These are phyloP conservation scores for Astragalus glycyphyllos DNA, from an alignment of 306 rosid genomes.

Conservation along the genomic window DNA sequence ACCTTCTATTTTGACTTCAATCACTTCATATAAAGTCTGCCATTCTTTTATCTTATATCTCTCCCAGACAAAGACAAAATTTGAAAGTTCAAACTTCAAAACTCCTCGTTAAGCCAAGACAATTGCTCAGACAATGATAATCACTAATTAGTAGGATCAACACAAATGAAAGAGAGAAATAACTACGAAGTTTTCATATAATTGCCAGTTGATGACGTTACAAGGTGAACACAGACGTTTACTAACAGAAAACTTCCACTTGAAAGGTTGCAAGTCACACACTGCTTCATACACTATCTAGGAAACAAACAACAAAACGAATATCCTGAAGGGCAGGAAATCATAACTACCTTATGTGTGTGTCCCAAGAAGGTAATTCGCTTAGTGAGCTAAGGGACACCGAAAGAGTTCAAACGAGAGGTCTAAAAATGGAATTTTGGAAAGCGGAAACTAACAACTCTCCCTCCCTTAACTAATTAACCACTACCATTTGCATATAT, in stretches of 20 bases:
- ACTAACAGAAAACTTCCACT: slow-evolving; percentile 22
- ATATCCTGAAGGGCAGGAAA: background rate
- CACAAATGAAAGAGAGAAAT: background rate
- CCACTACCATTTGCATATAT: too few species aligned
- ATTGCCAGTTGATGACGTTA: background rate
- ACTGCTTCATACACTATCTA: background rate
- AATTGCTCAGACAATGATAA: background rate
- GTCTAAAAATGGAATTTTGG: too few species aligned
- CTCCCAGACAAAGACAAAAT: slow-evolving; percentile 14
- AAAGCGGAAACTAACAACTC: too few species aligned
- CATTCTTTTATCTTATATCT: background rate
- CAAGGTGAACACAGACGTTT: slow-evolving; percentile 9
- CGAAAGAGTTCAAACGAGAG: too few species aligned
- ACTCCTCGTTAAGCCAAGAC: slow-evolving; percentile 4
- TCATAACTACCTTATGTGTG: too few species aligned
- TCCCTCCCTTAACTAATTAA: too few species aligned
- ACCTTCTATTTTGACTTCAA: background rate
- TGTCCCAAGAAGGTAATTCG: too few species aligned
- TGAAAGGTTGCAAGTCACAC: background rate
- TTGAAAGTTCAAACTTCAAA: slow-evolving; percentile 18
- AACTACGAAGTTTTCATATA: background rate
- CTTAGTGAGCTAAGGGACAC: too few species aligned
- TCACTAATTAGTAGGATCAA: background rate
- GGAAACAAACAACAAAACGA: background rate
- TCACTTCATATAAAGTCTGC: slow-evolving; percentile 21